Evolutionary conservation across 768 basidiomycete species (phyloP), one percentile per base, ranked within the genome.

Genomic region (Boletus vinaceobasis): DNA sequence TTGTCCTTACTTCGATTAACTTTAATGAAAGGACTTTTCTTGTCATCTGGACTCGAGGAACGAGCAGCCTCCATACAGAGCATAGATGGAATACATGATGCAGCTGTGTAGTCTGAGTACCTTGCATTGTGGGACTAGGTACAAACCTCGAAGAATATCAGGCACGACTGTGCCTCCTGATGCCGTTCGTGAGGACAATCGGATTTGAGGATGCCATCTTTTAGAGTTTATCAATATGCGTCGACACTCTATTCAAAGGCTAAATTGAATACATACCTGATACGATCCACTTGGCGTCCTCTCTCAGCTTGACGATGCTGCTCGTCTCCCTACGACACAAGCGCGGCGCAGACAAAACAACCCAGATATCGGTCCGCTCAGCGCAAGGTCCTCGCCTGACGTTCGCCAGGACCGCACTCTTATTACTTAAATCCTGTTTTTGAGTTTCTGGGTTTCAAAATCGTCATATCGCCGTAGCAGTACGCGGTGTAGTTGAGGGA

Each of bases 361-460:
- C 48, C 43, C 55, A 50, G 60, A 58, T 65, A 58, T 13, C 5
- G n/a, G 31, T 63, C 59, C 54, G 52, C 55, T 54, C 55, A 17
- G 52, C 43, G 49, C 26, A 42, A 49, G 27, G 13, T 43, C 23
- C 49, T 62, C 36, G 43, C 36, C 54, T 49, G 36, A 15, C 40
- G 7, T 42, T 26, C 11, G 37, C 37, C 42, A 40, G 26, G 7
- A 21, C 17, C 15, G n/a, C 17, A 45, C 43, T 42, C 39, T 38
- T 32, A 47, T 47, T 47, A 40, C 52, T 50, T 50, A 44, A 57
- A 50, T 37, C 15, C 37, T 13, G 43, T 29, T 42, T 50, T 52
- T 54, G 50, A 36, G 46, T 48, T 52, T 44, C 52, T 52, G 52
- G 37, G 52, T 52, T 53, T 46, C 40, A 50, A 43, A 43, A 51